Conservation (phyloP, 2,329 filamentous ascomycete species). For the Lecanosticta acicola region DNA sequence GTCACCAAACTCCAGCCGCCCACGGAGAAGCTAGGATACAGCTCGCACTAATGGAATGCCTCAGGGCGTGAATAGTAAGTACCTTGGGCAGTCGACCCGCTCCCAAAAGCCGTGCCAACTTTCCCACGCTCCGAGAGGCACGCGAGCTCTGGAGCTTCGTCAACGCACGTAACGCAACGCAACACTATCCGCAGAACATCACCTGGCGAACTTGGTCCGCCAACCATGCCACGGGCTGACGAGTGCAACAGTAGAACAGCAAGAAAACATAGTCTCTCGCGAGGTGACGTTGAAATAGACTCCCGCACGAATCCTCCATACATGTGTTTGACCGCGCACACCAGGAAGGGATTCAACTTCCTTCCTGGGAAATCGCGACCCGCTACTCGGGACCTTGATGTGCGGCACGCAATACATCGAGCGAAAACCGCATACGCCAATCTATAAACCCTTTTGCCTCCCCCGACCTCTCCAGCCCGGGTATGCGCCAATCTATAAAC, state of each 20-base stretch:
- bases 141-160: no score
- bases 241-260: no score
- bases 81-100: no score
- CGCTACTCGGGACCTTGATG: not conserved
- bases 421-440: no score
- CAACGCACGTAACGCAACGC: no score
- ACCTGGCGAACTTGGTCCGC: not conserved
- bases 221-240: no score
- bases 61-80: no score
- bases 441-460: no score
- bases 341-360: not conserved
- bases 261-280: no score
- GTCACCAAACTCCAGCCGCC: not conserved
- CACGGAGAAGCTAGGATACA: not conserved
- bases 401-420: not conserved
- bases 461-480: no score
- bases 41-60: no score
- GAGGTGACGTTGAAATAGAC: slow-evolving; percentile 6
- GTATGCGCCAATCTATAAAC: no score
- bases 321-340: not conserved
- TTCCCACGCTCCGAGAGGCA: not conserved
- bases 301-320: slow-evolving; percentile 5
- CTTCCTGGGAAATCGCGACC: not conserved
- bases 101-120: not conserved
- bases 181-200: not conserved